These are phyloP conservation scores for Macadamia integrifolia DNA, from an alignment of 164 flowering plant genomes.

Conservation along the genomic window DNA sequence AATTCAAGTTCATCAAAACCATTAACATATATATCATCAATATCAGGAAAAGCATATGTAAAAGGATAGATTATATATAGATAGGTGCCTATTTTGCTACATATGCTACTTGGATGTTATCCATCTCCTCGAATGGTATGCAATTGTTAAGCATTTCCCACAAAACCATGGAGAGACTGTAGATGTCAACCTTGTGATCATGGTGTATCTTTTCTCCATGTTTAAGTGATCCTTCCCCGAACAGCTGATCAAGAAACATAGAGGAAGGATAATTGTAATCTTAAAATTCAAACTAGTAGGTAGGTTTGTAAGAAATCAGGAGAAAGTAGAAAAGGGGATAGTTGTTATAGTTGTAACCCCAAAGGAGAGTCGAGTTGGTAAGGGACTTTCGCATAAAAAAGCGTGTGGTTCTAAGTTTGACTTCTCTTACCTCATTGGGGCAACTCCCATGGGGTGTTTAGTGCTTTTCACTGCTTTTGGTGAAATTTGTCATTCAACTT, in stretches of 20 bases:
- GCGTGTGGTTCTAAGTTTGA: no score
- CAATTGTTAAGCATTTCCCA: slow-evolving; percentile 64
- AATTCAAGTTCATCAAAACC: neutral
- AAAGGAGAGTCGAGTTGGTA: no score
- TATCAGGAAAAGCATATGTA: no score
- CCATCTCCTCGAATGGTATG: slow-evolving; percentile 52
- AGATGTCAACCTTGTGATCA: slow-evolving; percentile 65
- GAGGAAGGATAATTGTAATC: neutral
- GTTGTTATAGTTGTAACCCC: no score
- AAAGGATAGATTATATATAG: neutral
- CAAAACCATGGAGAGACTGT: slow-evolving; percentile 62
- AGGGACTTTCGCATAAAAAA: no score
- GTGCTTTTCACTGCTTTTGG: no score
- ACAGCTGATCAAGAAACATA: slow-evolving; percentile 34
- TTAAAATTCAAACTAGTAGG: no score
- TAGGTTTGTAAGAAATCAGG: no score
- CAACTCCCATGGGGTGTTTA: no score
- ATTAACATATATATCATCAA: neutral
- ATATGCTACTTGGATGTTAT: slow-evolving; percentile 44
- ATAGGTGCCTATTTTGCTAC: slow-evolving; percentile 38
- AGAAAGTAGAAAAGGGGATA: no score
- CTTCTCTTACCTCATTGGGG: no score
- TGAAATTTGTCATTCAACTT: no score
- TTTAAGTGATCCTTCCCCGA: slow-evolving; percentile 32
- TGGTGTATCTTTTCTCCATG: slow-evolving; percentile 49